phyloP scores from a whole-genome alignment of 2,329 filamentous ascomycete genomes.

The Fusarium sp. region DNA sequence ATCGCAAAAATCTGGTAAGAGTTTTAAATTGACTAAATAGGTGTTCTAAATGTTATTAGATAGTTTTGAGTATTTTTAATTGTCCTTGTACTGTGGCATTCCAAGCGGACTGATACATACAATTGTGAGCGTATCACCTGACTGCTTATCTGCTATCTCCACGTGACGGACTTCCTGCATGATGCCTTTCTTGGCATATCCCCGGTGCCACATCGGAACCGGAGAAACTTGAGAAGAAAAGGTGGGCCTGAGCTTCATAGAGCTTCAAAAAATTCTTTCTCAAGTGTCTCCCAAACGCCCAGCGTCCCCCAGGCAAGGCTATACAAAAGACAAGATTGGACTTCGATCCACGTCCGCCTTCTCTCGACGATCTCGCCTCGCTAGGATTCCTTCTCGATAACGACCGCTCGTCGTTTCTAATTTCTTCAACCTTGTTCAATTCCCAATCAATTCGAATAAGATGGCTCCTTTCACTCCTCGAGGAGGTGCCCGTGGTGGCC shows the following conservation, averaged over 20 bases:
- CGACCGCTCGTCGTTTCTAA: slow-evolving; percentile 38
- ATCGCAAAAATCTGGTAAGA: slow-evolving; percentile 10
- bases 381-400: slow-evolving; percentile 36
- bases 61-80: background rate
- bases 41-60: background rate
- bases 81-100: background rate
- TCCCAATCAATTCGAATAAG: slow-evolving; percentile 46
- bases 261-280: slow-evolving; percentile 60
- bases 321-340: slow-evolving; percentile 52
- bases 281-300: slow-evolving; percentile 47
- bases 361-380: slow-evolving; percentile 42
- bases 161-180: slow-evolving; percentile 39
- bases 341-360: slow-evolving; percentile 50
- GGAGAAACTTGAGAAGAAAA: slow-evolving; percentile 46
- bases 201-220: slow-evolving; percentile 39
- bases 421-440: slow-evolving; percentile 47
- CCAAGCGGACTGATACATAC: too few relatives aligned
- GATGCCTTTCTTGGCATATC: slow-evolving; percentile 15
- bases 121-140: slow-evolving; percentile 46
- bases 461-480: slow-evolving; percentile 54
- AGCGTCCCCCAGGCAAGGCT: slow-evolving; percentile 51
- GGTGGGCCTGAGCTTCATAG: slow-evolving; percentile 49
- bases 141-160: slow-evolving; percentile 25
- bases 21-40: background rate
- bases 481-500: slow-evolving; percentile 53